Percentiles rank a stretch among this genome's conserved stretches.
These are phyloP conservation scores for Litsea cubeba DNA, from an alignment of 164 flowering plant species.

Conservation along the genomic window DNA sequence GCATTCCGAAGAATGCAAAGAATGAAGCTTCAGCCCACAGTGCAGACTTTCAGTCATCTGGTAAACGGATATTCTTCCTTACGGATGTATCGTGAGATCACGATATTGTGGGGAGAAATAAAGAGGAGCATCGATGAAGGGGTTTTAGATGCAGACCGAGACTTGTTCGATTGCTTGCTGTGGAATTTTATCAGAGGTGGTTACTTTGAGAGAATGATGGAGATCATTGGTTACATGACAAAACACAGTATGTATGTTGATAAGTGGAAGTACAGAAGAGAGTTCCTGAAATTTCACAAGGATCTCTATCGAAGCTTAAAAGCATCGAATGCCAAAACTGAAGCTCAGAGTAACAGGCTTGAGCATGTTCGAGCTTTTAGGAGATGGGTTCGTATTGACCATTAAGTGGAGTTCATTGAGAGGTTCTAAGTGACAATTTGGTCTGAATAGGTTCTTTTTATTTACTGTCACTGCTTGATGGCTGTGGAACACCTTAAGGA, in stretches of 20 bases:
- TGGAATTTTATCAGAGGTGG: slow-evolving; percentile 74
- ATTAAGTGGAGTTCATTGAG: slow-evolving; percentile 19
- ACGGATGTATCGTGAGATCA: slow-evolving; percentile 68
- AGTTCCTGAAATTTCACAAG: slow-evolving; percentile 67
- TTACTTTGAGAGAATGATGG: slow-evolving; percentile 87
- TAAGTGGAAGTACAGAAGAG: slow-evolving; percentile 56
- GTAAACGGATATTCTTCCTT: slow-evolving; percentile 53
- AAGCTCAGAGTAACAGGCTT: slow-evolving; percentile 65
- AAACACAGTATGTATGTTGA: slow-evolving; percentile 46
- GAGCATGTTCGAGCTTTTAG: slow-evolving; percentile 59
- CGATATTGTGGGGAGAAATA: slow-evolving; percentile 85
- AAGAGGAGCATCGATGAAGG: slow-evolving; percentile 47
- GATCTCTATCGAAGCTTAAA: slow-evolving; percentile 63
- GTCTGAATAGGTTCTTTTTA: background rate
- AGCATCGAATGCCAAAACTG: slow-evolving; percentile 49
- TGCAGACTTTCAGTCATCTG: slow-evolving; percentile 48
- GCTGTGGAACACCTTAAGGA: background rate
- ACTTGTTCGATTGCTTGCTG: slow-evolving; percentile 55
- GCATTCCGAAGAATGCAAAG: slow-evolving; percentile 55
- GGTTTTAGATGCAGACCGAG: slow-evolving; percentile 32
- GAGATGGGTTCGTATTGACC: slow-evolving; percentile 41
- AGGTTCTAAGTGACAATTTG: background rate
- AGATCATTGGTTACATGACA: slow-evolving; percentile 53
- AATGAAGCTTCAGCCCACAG: slow-evolving; percentile 49
- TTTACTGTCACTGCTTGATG: background rate